phyloP scores from a whole-genome alignment of 768 basidiomycete species.

The Naematelia encephala region DNA sequence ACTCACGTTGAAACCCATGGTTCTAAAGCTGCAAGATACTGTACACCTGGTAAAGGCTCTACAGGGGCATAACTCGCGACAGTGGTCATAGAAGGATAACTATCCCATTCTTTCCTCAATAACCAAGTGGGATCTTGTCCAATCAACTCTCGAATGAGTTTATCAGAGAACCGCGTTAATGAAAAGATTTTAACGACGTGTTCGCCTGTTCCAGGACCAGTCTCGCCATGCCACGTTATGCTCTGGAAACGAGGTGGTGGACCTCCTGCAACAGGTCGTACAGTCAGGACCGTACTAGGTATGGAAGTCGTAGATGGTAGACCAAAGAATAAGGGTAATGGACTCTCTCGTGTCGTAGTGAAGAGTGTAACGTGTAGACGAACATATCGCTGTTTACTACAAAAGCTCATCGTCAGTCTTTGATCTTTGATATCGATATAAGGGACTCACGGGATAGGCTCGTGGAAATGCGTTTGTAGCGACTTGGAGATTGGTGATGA shows the following conservation, averaged over 20 bases:
- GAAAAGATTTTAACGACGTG: slow-evolving; percentile 90
- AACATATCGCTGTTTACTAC: slow-evolving; percentile 65
- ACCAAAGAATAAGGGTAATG: slow-evolving; percentile 69
- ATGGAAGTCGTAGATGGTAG: slow-evolving; percentile 50
- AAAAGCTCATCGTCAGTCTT: neutral
- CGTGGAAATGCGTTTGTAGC: slow-evolving; percentile 14
- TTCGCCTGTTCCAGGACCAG: slow-evolving; percentile 55
- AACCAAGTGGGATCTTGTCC: slow-evolving; percentile 69
- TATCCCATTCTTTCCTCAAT: slow-evolving; percentile 63
- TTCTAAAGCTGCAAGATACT: slow-evolving; percentile 90
- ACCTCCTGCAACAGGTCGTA: slow-evolving; percentile 54
- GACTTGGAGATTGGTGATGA: slow-evolving; percentile 53
- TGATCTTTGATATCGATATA: slow-evolving; percentile 4
- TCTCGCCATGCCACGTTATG: slow-evolving; percentile 69
- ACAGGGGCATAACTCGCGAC: slow-evolving; percentile 69
- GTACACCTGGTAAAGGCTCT: slow-evolving; percentile 71
- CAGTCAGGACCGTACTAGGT: slow-evolving; percentile 67
- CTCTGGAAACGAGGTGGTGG: slow-evolving; percentile 79
- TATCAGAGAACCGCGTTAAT: slow-evolving; percentile 61
- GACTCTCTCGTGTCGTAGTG: slow-evolving; percentile 65
- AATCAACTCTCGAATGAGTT: slow-evolving; percentile 68
- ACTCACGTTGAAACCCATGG: slow-evolving; percentile 58
- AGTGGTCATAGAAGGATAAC: slow-evolving; percentile 58
- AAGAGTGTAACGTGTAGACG: slow-evolving; percentile 84
- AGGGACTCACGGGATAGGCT: slow-evolving; percentile 51